phyloP scores from a whole-genome alignment of 2,329 filamentous ascomycete species.

The Xylaria sp. region DNA sequence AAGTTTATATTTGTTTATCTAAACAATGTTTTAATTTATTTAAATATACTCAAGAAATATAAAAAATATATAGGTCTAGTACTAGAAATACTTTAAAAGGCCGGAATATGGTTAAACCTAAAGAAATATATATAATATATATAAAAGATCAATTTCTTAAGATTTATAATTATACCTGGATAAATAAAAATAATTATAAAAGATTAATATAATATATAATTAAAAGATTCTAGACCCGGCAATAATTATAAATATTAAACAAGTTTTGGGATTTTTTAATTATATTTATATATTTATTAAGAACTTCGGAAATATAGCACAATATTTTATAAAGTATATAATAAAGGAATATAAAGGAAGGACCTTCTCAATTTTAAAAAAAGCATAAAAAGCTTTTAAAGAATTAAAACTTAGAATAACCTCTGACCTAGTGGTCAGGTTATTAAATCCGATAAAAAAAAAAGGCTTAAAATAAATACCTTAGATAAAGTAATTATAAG shows the following conservation, averaged over 20 bases:
- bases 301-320: background rate
- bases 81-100: conserved; percentile 3
- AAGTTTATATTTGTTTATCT: too few relatives aligned
- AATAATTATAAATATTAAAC: conserved; percentile 12
- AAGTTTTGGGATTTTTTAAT: conserved; percentile 11
- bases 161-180: too few relatives aligned
- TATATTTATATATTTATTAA: conserved; percentile 16
- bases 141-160: too few relatives aligned
- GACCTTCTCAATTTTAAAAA: too few relatives aligned
- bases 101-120: background rate
- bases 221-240: too few relatives aligned
- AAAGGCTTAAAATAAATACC: background rate
- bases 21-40: conserved; percentile 18
- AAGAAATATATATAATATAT: too few relatives aligned
- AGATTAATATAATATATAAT: too few relatives aligned
- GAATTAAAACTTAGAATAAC: too few relatives aligned
- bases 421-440: background rate
- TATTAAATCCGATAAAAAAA: conserved; percentile 5
- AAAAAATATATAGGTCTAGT: conserved; percentile 11
- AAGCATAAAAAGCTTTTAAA: too few relatives aligned
- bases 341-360: conserved; percentile 7
- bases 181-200: too few relatives aligned
- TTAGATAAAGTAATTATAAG: conserved; percentile 15
- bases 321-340: conserved; percentile 5
- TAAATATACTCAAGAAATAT: conserved; percentile 5